Percentiles rank a stretch among this genome's conserved stretches.
These are phyloP conservation scores for Daldinia concentrica DNA, from an alignment of 495 filamentous ascomycete species.

Conservation along the genomic window DNA sequence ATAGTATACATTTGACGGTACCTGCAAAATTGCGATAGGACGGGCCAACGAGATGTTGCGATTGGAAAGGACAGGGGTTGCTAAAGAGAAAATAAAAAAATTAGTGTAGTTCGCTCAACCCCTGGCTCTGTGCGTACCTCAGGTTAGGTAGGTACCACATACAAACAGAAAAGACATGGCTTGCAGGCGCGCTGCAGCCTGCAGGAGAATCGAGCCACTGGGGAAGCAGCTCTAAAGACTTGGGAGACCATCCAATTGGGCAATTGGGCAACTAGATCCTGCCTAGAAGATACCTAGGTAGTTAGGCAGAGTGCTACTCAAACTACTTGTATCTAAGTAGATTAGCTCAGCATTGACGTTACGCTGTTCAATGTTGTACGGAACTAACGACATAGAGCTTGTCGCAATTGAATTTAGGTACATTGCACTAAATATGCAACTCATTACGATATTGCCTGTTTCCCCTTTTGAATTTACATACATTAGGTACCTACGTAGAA, in stretches of 20 bases:
- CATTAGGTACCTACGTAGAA: no score
- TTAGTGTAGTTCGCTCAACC: conserved; percentile 2
- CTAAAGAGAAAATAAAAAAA: conserved; percentile 15
- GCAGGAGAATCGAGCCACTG: conserved; percentile 34
- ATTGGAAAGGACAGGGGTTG: conserved; percentile 1
- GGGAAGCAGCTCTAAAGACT: conserved; percentile 16
- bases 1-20: conserved; percentile 9
- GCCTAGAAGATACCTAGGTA: no score
- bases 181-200: conserved; percentile 28
- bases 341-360: neutral
- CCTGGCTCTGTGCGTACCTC: conserved; percentile 12
- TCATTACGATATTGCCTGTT: neutral
- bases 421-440: neutral
- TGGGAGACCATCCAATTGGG: conserved; percentile 32
- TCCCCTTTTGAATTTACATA: neutral
- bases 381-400: conserved; percentile 1
- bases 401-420: conserved; percentile 2
- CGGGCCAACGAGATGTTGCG: conserved; percentile 6
- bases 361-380: neutral
- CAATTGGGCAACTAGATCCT: conserved; percentile 14
- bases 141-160: neutral
- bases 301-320: neutral
- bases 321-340: neutral
- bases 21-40: conserved; percentile 3
- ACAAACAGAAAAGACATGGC: conserved; percentile 25